These are phyloP conservation scores for Candida loeiensis DNA, from an alignment of 805 yeast species.

Conservation along the genomic window DNA sequence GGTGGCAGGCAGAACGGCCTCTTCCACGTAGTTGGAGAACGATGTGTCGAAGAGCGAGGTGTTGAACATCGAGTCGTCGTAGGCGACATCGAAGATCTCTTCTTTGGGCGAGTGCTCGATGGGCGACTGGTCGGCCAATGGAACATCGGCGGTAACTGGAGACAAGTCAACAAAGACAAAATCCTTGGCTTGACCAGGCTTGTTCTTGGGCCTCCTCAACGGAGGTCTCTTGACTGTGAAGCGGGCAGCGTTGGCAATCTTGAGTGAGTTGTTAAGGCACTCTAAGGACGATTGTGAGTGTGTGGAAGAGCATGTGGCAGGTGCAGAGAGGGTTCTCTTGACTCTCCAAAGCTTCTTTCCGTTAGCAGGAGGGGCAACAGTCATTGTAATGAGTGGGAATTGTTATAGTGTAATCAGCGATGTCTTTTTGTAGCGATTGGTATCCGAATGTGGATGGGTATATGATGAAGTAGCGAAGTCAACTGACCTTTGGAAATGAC, in stretches of 20 bases:
- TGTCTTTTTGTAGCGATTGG: slow-evolving; percentile 5
- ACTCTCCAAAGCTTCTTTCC: slow-evolving; percentile 47
- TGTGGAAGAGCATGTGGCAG: slow-evolving; percentile 10
- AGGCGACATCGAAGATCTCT: slow-evolving; percentile 4
- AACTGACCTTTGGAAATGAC: neutral
- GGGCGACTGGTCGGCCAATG: neutral
- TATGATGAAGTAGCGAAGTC: neutral
- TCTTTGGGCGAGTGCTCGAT: slow-evolving; percentile 5
- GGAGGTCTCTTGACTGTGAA: slow-evolving; percentile 37
- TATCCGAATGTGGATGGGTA: neutral
- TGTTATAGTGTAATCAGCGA: neutral
- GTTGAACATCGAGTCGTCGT: slow-evolving; percentile 8
- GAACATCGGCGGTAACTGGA: slow-evolving; percentile 13
- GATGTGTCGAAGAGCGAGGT: slow-evolving; percentile 8
- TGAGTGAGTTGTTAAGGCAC: slow-evolving; percentile 42
- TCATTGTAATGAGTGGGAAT: slow-evolving; percentile 2
- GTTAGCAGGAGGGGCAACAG: slow-evolving; percentile 37
- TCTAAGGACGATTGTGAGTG: slow-evolving; percentile 26
- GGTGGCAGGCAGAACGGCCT: slow-evolving; percentile 4
- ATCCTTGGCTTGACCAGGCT: slow-evolving; percentile 44
- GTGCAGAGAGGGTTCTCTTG: slow-evolving; percentile 22
- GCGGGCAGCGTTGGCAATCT: slow-evolving; percentile 31
- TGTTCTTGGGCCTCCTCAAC: slow-evolving; percentile 41
- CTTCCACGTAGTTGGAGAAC: slow-evolving; percentile 7
- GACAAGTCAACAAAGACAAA: slow-evolving; percentile 45